phyloP scores from a whole-genome alignment of 2,329 filamentous ascomycete species.

The Colletotrichum melonis region DNA sequence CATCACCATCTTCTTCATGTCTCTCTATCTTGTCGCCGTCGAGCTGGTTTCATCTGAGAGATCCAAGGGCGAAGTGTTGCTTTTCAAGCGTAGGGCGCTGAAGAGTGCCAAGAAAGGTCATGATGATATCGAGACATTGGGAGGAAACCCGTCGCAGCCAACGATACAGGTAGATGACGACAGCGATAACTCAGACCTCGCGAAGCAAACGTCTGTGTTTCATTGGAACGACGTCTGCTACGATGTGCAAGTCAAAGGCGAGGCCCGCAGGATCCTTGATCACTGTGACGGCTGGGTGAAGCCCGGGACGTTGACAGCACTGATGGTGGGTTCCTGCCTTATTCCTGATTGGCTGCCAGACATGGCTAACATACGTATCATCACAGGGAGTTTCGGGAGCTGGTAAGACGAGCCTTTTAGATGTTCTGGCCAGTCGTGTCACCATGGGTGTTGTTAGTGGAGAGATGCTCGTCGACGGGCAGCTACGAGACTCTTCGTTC shows the following conservation, averaged over 20 bases:
- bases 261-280: conserved; percentile 71
- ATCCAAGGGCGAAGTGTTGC: conserved; percentile 70
- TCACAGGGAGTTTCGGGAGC: conserved; percentile 32
- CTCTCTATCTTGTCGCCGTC: conserved; percentile 59
- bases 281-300: conserved; percentile 77
- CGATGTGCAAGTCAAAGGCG: conserved; percentile 74
- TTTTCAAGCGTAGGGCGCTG: conserved; percentile 62
- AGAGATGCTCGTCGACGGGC: conserved; percentile 75
- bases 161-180: background rate
- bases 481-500: conserved; percentile 70
- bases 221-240: conserved; percentile 77
- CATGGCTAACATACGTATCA: background rate
- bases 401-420: conserved; percentile 65
- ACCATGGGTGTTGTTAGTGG: conserved; percentile 76
- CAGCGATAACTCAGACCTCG: conserved; percentile 35
- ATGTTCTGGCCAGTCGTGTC: conserved; percentile 71
- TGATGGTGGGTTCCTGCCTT: conserved; percentile 72
- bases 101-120: conserved; percentile 1
- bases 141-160: background rate
- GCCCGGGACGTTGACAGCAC: conserved; percentile 73
- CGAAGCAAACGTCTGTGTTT: conserved; percentile 70
- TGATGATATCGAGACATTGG: background rate
- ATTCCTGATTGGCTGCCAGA: conserved; percentile 58
- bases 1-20: conserved; percentile 60
- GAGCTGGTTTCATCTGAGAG: conserved; percentile 59